These are phyloP conservation scores for Phytophthora megakarya DNA, from an alignment of 352 stramenopile species.

Conservation along the genomic window DNA sequence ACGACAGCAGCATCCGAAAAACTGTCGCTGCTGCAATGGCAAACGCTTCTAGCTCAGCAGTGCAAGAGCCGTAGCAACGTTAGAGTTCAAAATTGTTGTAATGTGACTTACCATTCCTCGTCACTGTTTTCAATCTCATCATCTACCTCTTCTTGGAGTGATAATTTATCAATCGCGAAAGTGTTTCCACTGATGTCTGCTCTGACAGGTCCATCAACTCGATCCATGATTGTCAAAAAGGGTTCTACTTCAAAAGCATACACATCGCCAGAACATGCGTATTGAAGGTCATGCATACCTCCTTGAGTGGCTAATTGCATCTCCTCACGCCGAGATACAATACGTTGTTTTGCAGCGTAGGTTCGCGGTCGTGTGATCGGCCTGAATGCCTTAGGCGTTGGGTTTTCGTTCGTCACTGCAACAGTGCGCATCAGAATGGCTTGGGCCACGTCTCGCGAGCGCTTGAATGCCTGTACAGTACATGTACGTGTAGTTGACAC, in stretches of 20 bases:
- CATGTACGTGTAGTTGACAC: too few relatives aligned
- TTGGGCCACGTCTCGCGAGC: slow-evolving; percentile 53
- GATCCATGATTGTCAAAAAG: slow-evolving; percentile 58
- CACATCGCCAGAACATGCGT: slow-evolving; percentile 55
- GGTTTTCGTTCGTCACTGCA: slow-evolving; percentile 70
- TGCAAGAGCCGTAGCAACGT: slow-evolving; percentile 21
- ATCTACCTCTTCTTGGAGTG: slow-evolving; percentile 40
- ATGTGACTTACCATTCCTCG: slow-evolving; percentile 44
- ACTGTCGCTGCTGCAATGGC: slow-evolving; percentile 26
- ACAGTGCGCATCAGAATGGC: slow-evolving; percentile 70
- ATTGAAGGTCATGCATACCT: slow-evolving; percentile 27
- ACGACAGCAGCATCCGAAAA: slow-evolving; percentile 67
- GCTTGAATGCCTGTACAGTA: slow-evolving; percentile 55
- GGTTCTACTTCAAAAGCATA: slow-evolving; percentile 75
- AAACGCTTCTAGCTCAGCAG: slow-evolving; percentile 16
- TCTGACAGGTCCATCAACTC: slow-evolving; percentile 4
- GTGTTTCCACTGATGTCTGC: background rate
- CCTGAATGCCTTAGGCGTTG: slow-evolving; percentile 68
- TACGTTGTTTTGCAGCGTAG: slow-evolving; percentile 52
- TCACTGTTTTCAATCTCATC: slow-evolving; percentile 80
- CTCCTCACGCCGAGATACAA: slow-evolving; percentile 49
- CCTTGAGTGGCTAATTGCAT: slow-evolving; percentile 33
- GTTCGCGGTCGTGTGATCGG: slow-evolving; percentile 64
- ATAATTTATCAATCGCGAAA: slow-evolving; percentile 18
- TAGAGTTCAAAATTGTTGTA: slow-evolving; percentile 38